A percentile compares a stretch with the other conserved stretches of the same genome.
Conservation (phyloP, 2,329 filamentous ascomycete species). For the Chrysoporthe deuterocubensis region DNA sequence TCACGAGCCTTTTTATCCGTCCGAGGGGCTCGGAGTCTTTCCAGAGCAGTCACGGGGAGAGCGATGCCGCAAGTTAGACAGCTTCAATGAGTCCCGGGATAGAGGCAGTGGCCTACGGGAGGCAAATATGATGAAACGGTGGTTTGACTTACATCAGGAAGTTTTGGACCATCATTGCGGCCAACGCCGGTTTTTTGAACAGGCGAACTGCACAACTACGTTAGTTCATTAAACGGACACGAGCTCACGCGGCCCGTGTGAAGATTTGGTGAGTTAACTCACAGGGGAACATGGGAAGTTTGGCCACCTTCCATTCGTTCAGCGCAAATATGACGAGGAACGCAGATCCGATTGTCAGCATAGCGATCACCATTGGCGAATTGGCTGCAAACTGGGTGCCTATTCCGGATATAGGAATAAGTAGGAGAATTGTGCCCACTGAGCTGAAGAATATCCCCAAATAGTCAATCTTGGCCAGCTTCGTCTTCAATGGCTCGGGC, state of each 20-base stretch:
- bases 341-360: slow-evolving; percentile 45
- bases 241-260: neutral
- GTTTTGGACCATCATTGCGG: slow-evolving; percentile 59
- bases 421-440: slow-evolving; percentile 59
- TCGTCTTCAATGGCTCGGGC: slow-evolving; percentile 47
- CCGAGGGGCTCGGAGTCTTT: neutral
- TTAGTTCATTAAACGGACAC: neutral
- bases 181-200: slow-evolving; percentile 57
- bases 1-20: neutral
- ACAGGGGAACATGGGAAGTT: slow-evolving; percentile 62
- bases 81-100: neutral
- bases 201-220: slow-evolving; percentile 46
- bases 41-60: neutral
- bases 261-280: slow-evolving; percentile 29
- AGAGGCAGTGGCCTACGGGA: neutral
- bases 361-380: slow-evolving; percentile 61
- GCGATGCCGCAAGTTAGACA: neutral
- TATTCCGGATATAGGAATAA: slow-evolving; percentile 66
- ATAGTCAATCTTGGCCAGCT: slow-evolving; percentile 61
- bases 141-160: slow-evolving; percentile 50
- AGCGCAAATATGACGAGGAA: slow-evolving; percentile 52
- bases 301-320: slow-evolving; percentile 58
- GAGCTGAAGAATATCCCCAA: slow-evolving; percentile 59
- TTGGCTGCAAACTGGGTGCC: slow-evolving; percentile 57
- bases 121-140: neutral